Percentiles rank a stretch among this genome's conserved stretches.
Conservation (phyloP, 345 rosid species). For the Pistacia integerrima region DNA sequence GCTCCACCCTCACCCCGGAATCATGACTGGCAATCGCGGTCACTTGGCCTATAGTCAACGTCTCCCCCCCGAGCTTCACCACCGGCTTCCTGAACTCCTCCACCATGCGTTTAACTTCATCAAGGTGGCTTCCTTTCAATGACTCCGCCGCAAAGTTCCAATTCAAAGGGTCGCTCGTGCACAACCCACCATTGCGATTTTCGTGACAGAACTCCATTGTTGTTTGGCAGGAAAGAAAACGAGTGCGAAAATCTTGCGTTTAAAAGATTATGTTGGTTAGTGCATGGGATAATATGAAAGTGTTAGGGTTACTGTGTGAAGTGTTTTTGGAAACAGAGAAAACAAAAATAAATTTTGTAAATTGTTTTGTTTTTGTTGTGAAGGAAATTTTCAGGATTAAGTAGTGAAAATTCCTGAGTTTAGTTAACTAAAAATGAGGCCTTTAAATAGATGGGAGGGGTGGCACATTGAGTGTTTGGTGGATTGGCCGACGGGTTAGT, state of each 20-base stretch:
- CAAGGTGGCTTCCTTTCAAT: conserved; percentile 80
- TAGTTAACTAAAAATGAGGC: background rate
- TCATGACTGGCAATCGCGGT: conserved; percentile 47
- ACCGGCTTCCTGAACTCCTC: conserved; percentile 58
- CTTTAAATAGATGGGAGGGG: conserved; percentile 29
- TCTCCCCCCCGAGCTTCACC: conserved; percentile 70
- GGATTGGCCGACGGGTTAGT: conserved; percentile 49
- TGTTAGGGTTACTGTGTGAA: background rate
- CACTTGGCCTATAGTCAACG: conserved; percentile 80
- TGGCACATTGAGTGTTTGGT: conserved; percentile 24
- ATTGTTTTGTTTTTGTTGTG: too few species aligned
- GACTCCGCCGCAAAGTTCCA: conserved; percentile 77
- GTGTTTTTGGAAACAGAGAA: background rate
- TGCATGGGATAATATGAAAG: too few species aligned
- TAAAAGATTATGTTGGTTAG: too few species aligned
- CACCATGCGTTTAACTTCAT: conserved; percentile 81
- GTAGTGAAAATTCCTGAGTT: conserved; percentile 34
- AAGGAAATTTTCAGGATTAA: conserved; percentile 29
- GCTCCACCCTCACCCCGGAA: conserved; percentile 46
- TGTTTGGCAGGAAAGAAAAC: background rate
- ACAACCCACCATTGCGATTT: conserved; percentile 24
- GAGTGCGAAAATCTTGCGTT: background rate
- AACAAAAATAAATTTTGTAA: background rate
- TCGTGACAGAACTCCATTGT: conserved; percentile 18
- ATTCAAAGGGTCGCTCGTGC: conserved; percentile 59